Percentiles rank a stretch among this genome's conserved stretches.
Conservation (phyloP, 352 stramenopile species). For the Pythium sukuiense region DNA sequence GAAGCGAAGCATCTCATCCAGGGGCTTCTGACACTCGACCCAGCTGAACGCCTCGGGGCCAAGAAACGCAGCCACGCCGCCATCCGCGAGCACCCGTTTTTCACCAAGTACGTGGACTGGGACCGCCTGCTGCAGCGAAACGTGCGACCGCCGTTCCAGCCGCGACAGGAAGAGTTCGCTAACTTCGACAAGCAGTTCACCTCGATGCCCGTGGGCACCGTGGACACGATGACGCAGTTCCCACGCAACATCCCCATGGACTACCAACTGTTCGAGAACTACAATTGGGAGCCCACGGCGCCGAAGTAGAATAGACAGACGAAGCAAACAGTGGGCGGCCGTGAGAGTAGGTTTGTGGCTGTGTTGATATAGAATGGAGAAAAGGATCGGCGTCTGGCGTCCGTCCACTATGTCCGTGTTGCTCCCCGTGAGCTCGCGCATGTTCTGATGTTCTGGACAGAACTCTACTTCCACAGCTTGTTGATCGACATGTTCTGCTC, state of each 20-base stretch:
- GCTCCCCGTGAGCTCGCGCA: neutral
- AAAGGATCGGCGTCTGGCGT: neutral
- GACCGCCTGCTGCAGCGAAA: constrained; percentile 42
- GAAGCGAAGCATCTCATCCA: constrained; percentile 57
- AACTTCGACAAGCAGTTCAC: constrained; percentile 91
- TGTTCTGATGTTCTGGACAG: constrained; percentile 2
- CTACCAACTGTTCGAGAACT: constrained; percentile 87
- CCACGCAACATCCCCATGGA: constrained; percentile 74
- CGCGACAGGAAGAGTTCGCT: constrained; percentile 60
- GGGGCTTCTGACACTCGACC: constrained; percentile 51
- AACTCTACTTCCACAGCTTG: constrained; percentile 98
- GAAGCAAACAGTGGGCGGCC: neutral
- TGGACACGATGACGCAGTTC: constrained; percentile 80
- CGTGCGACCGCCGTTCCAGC: constrained; percentile 59
- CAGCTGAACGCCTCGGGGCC: constrained; percentile 56
- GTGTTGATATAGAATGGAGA: constrained; percentile 20
- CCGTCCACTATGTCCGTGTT: no score
- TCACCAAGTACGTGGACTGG: constrained; percentile 71
- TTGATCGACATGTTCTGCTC: constrained; percentile 98
- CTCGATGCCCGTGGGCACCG: constrained; percentile 63
- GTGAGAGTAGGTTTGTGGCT: neutral
- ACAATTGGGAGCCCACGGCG: constrained; percentile 69
- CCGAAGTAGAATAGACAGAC: constrained; percentile 4
- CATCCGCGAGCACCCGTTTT: constrained; percentile 71
- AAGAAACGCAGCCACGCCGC: constrained; percentile 37